Conservation (phyloP, 106 monocot species). For the Triglochin maritima region DNA sequence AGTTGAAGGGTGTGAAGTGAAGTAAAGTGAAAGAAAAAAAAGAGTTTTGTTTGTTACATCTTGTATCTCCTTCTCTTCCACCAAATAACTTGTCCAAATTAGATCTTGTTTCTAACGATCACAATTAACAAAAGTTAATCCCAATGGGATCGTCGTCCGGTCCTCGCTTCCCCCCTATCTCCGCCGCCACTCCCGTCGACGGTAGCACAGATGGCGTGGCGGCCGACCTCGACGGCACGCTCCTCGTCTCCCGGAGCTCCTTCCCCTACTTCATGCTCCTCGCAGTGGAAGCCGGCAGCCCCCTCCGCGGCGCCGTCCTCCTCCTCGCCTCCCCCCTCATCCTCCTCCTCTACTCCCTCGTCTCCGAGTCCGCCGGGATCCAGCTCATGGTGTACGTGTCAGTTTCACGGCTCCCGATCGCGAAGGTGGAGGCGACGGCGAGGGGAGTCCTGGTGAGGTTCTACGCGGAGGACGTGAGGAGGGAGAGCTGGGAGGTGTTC, state of each 20-base stretch:
- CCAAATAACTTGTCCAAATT: too few species aligned
- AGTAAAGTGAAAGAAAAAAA: too few species aligned
- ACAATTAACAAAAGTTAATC: too few species aligned
- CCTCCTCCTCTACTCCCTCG: slow-evolving; percentile 12
- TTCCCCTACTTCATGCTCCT: slow-evolving; percentile 18
- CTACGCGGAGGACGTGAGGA: slow-evolving; percentile 63
- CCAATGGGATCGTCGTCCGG: too few species aligned
- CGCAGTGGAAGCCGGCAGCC: slow-evolving; percentile 4
- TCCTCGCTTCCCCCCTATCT: slow-evolving; percentile 3
- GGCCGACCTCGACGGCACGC: slow-evolving; percentile 18
- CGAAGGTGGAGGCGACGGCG: background rate
- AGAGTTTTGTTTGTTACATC: too few species aligned
- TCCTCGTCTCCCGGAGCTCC: slow-evolving; percentile 11
- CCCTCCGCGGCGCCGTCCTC: background rate
- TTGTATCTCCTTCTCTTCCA: too few species aligned
- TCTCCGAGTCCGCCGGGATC: slow-evolving; percentile 21
- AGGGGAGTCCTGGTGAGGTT: slow-evolving; percentile 48
- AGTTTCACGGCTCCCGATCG: background rate
- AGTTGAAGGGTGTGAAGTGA: too few species aligned
- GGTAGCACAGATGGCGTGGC: slow-evolving; percentile 4
- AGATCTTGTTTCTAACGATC: too few species aligned
- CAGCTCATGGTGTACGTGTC: slow-evolving; percentile 5
- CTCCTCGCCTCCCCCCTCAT: slow-evolving; percentile 8
- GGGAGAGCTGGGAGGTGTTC: slow-evolving; percentile 59
- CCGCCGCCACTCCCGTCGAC: background rate